phyloP scores from a whole-genome alignment of 345 rosid genomes.

The Citrus glauca region DNA sequence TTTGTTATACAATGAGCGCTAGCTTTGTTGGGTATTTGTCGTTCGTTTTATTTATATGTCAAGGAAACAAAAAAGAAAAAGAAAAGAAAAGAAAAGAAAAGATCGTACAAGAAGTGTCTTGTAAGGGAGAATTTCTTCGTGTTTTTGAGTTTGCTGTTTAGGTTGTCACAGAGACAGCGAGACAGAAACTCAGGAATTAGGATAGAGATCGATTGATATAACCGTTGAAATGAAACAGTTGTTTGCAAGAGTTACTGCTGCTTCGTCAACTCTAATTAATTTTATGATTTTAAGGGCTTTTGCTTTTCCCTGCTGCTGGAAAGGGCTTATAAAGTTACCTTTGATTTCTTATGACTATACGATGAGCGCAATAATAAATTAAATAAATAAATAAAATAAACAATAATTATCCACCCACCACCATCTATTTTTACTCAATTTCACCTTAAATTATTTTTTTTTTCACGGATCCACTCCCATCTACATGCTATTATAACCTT shows the following conservation, averaged over 20 bases:
- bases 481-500: too few species aligned
- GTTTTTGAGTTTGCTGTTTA: background rate
- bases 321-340: background rate
- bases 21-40: background rate
- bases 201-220: background rate
- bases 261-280: background rate
- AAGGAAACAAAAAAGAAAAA: background rate
- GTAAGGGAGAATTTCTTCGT: constrained; percentile 15
- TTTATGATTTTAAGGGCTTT: background rate
- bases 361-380: background rate
- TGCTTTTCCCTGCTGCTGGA: background rate
- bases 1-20: background rate
- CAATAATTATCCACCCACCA: too few species aligned
- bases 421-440: too few species aligned
- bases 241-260: background rate
- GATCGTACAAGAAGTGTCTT: constrained; percentile 23
- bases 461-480: too few species aligned
- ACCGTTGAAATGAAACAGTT: constrained; percentile 14
- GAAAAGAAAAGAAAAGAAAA: background rate
- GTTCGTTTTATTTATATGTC: background rate
- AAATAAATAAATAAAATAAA: too few species aligned
- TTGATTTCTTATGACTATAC: background rate
- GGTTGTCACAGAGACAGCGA: background rate
- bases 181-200: too few species aligned
- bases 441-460: too few species aligned